Conservation (phyloP, 148 eudicot genomes). For the Fagopyrum esculentum region DNA sequence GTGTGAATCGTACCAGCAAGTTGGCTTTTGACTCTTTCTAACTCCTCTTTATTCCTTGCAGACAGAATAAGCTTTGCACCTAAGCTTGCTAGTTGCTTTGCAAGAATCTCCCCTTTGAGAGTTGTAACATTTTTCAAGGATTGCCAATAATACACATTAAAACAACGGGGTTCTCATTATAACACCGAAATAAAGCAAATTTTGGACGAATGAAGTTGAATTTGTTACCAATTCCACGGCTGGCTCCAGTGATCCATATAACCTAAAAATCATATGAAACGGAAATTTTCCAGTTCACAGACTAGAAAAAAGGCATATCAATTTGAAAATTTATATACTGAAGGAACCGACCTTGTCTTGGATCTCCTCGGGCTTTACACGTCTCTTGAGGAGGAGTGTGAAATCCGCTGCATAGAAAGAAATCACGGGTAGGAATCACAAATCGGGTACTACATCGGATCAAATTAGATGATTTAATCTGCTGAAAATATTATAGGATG, state of each 20-base stretch:
- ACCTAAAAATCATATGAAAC: slow-evolving; percentile 35
- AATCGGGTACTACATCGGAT: neutral
- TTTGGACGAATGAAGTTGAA: neutral
- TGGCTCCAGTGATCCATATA: slow-evolving; percentile 98
- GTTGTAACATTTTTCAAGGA: slow-evolving; percentile 1
- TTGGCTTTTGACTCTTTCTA: slow-evolving; percentile 69
- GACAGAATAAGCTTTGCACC: slow-evolving; percentile 91
- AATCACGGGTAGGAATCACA: neutral
- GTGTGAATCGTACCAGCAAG: slow-evolving; percentile 44
- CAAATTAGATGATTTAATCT: neutral
- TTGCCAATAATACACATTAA: neutral
- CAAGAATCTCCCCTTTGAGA: slow-evolving; percentile 71
- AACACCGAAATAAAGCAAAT: neutral
- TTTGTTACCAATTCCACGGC: slow-evolving; percentile 82
- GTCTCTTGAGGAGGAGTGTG: slow-evolving; percentile 58
- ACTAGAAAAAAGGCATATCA: slow-evolving; percentile 12
- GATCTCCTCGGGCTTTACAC: slow-evolving; percentile 53
- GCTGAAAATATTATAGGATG: neutral
- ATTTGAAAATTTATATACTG: neutral
- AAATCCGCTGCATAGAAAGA: slow-evolving; percentile 48
- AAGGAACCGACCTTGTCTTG: slow-evolving; percentile 61
- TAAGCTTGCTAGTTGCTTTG: slow-evolving; percentile 76
- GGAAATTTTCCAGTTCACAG: slow-evolving; percentile 7
- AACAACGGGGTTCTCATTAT: neutral
- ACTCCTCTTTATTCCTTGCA: slow-evolving; percentile 81